Evolutionary conservation across 352 stramenopile species (phyloP).

Genomic region (Phytopythium sindhum): DNA sequence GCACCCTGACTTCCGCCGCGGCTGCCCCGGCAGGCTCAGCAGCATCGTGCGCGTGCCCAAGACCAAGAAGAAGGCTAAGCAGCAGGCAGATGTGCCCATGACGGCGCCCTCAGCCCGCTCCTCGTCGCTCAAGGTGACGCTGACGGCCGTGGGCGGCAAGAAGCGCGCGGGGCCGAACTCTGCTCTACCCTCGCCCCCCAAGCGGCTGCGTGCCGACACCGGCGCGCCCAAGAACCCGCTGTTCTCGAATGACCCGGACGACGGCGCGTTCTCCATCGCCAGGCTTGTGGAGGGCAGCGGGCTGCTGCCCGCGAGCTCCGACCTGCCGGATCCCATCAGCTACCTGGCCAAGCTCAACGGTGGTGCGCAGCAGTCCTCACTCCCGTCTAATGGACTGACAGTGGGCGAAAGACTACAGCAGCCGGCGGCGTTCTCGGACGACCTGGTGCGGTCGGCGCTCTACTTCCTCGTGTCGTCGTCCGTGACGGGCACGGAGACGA

Average conservation of each 20-base stretch:
- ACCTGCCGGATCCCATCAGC: constrained; percentile 63
- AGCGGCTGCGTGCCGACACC: constrained; percentile 6
- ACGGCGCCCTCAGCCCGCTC: background rate
- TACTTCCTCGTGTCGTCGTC: constrained; percentile 64
- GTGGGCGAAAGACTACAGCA: background rate
- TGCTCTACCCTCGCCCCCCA: constrained; percentile 4
- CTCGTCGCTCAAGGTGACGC: constrained; percentile 43
- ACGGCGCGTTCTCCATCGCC: constrained; percentile 30
- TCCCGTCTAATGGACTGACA: background rate
- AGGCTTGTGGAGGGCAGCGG: constrained; percentile 33
- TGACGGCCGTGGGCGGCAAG: constrained; percentile 17
- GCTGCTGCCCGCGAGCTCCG: constrained; percentile 46
- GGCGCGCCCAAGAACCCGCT: constrained; percentile 36
- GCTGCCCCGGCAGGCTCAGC: constrained; percentile 44
- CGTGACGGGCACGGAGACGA: constrained; percentile 33
- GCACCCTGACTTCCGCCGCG: constrained; percentile 53
- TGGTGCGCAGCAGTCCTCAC: background rate
- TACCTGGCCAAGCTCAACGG: constrained; percentile 35
- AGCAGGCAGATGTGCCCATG: constrained; percentile 1
- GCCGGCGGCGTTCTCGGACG: constrained; percentile 39
- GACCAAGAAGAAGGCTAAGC: constrained; percentile 20
- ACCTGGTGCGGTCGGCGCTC: constrained; percentile 55
- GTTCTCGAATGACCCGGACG: constrained; percentile 50
- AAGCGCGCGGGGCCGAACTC: background rate
- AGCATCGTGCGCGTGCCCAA: constrained; percentile 51